Evolutionary conservation across 2,329 filamentous ascomycete species (phyloP), one percentile per base, ranked within the genome.

Genomic region (Verticillium nubilum): DNA sequence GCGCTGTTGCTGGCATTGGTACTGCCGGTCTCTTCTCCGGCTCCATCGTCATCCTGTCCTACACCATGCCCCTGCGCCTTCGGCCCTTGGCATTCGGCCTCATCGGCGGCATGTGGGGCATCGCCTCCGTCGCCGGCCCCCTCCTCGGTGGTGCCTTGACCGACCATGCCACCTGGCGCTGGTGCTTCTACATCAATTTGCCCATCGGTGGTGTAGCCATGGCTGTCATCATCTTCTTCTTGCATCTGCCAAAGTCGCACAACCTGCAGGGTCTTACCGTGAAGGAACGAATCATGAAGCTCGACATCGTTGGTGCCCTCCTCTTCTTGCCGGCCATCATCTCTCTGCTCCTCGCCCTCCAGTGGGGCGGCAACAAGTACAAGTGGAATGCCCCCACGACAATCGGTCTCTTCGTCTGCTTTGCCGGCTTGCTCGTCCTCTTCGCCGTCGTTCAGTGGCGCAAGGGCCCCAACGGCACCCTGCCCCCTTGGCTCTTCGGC

Each of bases 41-140:
- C 19, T 75, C 76, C 50, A 76, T 81, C 25, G 76, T 80, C 47
- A 79, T 82, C 55, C 69, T 82, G 58, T 72, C 72, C 12, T 73
- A 77, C 47, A 74, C 76, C 5, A 73, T 86, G 54, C 83, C 84
- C 4, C 74, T 86, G 9, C 70, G 77, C 7, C 81, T 83, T 65
- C 74, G 83, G 31, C 83, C 79, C 7, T 69, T 82, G 29, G 82
- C 80, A 26, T 83, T 83, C 58, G 83, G 82, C 27, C 67, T 85
- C 47, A 75, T 85, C 47, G 80, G 80, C 12, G 80, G 76, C 56
- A 82, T 85, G 73, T 86, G 80, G 70, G 84, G 83, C 17, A 76
- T 86, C 56, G 81, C 81, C 50, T 75, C 72, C 28, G 79, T 83
- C 6, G 76, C 77, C 3, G 81, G 80, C 0, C 81, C 81, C 7